Conservation (phyloP, 2,329 filamentous ascomycete genomes). For the Tolypocladium inflatum region DNA sequence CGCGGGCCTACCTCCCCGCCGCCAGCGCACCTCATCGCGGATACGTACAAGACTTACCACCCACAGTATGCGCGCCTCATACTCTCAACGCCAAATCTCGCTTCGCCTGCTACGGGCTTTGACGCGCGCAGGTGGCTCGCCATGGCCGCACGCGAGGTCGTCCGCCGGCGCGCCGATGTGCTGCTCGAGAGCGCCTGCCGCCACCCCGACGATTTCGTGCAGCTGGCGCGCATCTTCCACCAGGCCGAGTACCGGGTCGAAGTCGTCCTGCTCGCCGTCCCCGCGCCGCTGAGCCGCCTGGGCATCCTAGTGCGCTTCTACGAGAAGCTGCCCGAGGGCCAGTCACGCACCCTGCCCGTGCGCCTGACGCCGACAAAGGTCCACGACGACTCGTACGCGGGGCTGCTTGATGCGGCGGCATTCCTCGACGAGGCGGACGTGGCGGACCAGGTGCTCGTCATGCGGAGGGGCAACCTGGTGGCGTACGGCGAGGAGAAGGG, state of each 20-base stretch:
- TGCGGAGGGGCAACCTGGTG: slow-evolving; percentile 27
- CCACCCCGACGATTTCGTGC: slow-evolving; percentile 29
- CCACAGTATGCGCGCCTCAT: slow-evolving; percentile 27
- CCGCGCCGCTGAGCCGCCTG: slow-evolving; percentile 28
- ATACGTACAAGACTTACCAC: slow-evolving; percentile 40
- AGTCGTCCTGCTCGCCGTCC: slow-evolving; percentile 32
- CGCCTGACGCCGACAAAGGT: slow-evolving; percentile 32
- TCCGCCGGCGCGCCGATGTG: slow-evolving; percentile 20
- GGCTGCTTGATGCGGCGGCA: slow-evolving; percentile 24
- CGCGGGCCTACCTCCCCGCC: not conserved
- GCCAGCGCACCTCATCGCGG: slow-evolving; percentile 34
- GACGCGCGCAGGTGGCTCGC: slow-evolving; percentile 36
- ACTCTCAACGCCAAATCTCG: slow-evolving; percentile 19
- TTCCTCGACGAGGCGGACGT: slow-evolving; percentile 23
- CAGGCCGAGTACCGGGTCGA: slow-evolving; percentile 24
- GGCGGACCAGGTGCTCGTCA: slow-evolving; percentile 26
- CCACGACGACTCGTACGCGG: slow-evolving; percentile 35
- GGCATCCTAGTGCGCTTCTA: slow-evolving; percentile 32
- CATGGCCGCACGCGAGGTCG: slow-evolving; percentile 25
- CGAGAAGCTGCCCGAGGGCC: slow-evolving; percentile 22
- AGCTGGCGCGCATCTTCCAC: slow-evolving; percentile 24
- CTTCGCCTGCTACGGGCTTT: slow-evolving; percentile 26
- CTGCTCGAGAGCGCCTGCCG: slow-evolving; percentile 37
- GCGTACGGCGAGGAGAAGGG: slow-evolving; percentile 14
- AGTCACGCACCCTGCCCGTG: slow-evolving; percentile 23